Evolutionary conservation across 805 yeast species (phyloP).

Genomic region (Schwanniomyces sp.): DNA sequence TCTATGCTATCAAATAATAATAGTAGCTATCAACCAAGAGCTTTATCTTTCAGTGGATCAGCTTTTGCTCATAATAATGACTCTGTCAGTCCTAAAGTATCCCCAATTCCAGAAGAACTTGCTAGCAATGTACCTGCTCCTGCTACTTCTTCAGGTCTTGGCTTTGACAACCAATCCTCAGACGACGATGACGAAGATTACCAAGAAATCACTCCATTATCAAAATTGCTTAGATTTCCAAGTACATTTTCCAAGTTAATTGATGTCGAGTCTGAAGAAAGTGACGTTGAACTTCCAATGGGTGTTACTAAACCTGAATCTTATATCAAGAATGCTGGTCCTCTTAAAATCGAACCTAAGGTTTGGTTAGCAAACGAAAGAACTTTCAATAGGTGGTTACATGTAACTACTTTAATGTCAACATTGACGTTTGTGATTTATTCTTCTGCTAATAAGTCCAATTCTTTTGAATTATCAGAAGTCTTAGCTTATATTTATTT

Average conservation of each 20-base stretch:
- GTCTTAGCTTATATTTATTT: slow-evolving; percentile 78
- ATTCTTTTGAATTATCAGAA: slow-evolving; percentile 63
- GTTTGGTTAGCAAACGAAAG: slow-evolving; percentile 99
- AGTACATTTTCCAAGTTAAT: slow-evolving; percentile 38
- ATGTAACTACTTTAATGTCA: slow-evolving; percentile 80
- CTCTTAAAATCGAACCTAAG: slow-evolving; percentile 92
- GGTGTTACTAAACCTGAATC: slow-evolving; percentile 84
- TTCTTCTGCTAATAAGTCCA: slow-evolving; percentile 68
- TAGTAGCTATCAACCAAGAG: slow-evolving; percentile 31
- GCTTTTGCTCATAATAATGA: background rate
- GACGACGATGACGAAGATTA: slow-evolving; percentile 36
- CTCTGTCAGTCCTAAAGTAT: background rate
- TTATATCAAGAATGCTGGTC: slow-evolving; percentile 84
- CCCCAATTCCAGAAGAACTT: background rate
- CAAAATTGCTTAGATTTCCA: slow-evolving; percentile 25
- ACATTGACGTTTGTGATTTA: slow-evolving; percentile 83
- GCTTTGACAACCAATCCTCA: slow-evolving; percentile 34
- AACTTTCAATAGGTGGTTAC: slow-evolving; percentile 94
- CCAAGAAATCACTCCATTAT: slow-evolving; percentile 23
- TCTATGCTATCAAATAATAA: slow-evolving; percentile 32
- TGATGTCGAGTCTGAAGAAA: slow-evolving; percentile 79
- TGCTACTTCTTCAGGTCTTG: background rate
- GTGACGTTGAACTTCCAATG: slow-evolving; percentile 78
- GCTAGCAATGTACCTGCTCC: background rate
- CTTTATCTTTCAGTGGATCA: slow-evolving; percentile 41